Evolutionary conservation across 306 rosid species (phyloP), one percentile per base, ranked within the genome.

Genomic region (Vicia villosa): DNA sequence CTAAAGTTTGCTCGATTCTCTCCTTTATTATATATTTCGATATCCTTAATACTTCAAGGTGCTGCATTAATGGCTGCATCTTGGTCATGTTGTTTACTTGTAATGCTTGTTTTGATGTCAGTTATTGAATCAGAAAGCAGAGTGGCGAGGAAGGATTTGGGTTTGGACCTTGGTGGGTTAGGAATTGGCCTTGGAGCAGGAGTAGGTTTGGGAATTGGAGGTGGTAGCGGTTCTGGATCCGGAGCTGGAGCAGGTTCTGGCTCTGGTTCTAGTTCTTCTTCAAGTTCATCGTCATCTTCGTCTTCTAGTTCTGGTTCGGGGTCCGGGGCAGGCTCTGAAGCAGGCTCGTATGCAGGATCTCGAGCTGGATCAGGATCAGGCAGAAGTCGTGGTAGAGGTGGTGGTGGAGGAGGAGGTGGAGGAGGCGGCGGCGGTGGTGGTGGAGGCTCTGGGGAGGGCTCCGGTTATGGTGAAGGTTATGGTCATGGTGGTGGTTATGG

Each of bases 141-240:
- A 42, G 68, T 70, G 15, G 88, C 79, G 0, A 80, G 88, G 70
- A 81, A 81, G 74, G 88, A 80, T 73, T 81, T 84, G 69, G 60
- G 85, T 45, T 10, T 80, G 76, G 88, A 84, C 66, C 88, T 83
- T 77, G 85, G 87, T 55, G 85, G 87, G 20, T 4, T 83, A 59
- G 85, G 87, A 34, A 40, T 84, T 77, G 88, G 88, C 1, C 41
- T 80, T 70, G 87, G 87, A 46, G 75, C 80, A 9, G 84, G 85
- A 1, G 2, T 84, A 20, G 88, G 85, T 12, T 41, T 84, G 50
- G 88, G 88, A 4, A 28, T 80, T 43, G 87, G 87, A 54, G 74
- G 77, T 70, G 88, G 83, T 0, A 77, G 81, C 74, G 88, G 87
- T 15, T 66, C 81, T 22, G 87, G 88, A 4, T 43, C 87, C 9